These are phyloP conservation scores for Mycena kentingensis DNA, from an alignment of 768 basidiomycete genomes.

Conservation along the genomic window DNA sequence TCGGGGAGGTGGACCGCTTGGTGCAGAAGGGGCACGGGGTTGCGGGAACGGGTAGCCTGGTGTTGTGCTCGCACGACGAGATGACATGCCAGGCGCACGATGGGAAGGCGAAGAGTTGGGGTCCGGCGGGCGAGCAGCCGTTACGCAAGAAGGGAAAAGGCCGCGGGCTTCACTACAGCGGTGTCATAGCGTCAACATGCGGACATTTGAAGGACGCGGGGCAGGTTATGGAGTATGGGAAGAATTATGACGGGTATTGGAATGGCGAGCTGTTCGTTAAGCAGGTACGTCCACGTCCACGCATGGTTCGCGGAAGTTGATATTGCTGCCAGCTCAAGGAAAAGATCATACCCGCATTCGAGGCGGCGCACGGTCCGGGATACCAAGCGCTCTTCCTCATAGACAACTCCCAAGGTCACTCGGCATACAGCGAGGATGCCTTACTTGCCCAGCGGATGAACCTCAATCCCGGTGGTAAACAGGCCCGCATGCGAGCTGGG, in stretches of 20 bases:
- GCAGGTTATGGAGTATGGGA: conserved; percentile 30
- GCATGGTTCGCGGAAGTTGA: background rate
- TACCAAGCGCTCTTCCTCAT: conserved; percentile 12
- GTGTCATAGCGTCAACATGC: conserved; percentile 27
- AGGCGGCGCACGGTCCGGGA: conserved; percentile 11
- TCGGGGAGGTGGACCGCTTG: conserved; percentile 19
- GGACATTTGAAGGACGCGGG: conserved; percentile 24
- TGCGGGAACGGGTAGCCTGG: too few species aligned
- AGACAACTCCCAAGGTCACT: conserved; percentile 14
- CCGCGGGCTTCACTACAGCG: conserved; percentile 29
- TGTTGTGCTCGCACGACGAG: conserved; percentile 30
- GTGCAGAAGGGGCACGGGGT: conserved; percentile 15
- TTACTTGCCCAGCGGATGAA: conserved; percentile 20
- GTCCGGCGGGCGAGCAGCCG: conserved; percentile 23
- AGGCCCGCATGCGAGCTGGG: conserved; percentile 24
- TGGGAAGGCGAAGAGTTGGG: conserved; percentile 21
- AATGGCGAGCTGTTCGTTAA: conserved; percentile 29
- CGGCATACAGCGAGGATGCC: conserved; percentile 7
- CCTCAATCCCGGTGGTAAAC: conserved; percentile 27
- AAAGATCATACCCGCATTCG: conserved; percentile 20
- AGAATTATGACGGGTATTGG: conserved; percentile 33
- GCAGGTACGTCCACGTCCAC: conserved; percentile 25
- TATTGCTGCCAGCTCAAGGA: conserved; percentile 14
- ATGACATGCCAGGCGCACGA: conserved; percentile 29
- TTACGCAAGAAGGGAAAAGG: conserved; percentile 30